Conservation (phyloP, 148 eudicot genomes). For the Fagopyrum homotropicum region DNA sequence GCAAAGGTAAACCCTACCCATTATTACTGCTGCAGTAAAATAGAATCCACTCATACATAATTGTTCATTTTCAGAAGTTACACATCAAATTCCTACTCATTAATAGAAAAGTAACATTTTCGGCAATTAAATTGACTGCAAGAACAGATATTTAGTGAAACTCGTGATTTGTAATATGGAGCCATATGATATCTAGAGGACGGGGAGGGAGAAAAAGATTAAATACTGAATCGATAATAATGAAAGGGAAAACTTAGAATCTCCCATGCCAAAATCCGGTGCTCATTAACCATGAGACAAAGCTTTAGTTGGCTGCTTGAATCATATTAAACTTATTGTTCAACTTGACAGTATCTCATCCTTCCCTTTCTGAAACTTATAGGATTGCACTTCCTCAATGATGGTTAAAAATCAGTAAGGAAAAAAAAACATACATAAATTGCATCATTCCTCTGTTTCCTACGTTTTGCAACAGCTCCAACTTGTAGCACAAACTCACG, state of each 20-base stretch:
- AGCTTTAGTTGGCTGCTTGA: not conserved
- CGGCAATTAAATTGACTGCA: not conserved
- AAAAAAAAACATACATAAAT: constrained; percentile 46
- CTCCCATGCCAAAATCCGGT: not conserved
- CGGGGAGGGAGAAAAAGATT: not conserved
- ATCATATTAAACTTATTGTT: not conserved
- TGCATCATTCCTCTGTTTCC: constrained; percentile 91
- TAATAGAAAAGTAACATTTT: not conserved
- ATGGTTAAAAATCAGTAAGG: not conserved
- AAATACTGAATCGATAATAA: not conserved
- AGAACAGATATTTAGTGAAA: not conserved
- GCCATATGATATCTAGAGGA: not conserved
- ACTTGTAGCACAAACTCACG: constrained; percentile 86
- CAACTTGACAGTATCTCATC: not conserved
- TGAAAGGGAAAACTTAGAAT: not conserved
- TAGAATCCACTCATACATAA: not conserved
- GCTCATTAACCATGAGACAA: not conserved
- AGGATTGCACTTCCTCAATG: not conserved
- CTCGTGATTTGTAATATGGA: not conserved
- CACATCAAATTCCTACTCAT: not conserved
- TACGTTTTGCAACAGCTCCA: constrained; percentile 70
- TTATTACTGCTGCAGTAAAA: not conserved
- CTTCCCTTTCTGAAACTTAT: not conserved
- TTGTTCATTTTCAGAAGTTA: not conserved
- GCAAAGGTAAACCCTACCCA: not conserved